Base-by-base conservation (phyloP, 257 asterid genomes). In the Leonotis leonurus region DNA sequence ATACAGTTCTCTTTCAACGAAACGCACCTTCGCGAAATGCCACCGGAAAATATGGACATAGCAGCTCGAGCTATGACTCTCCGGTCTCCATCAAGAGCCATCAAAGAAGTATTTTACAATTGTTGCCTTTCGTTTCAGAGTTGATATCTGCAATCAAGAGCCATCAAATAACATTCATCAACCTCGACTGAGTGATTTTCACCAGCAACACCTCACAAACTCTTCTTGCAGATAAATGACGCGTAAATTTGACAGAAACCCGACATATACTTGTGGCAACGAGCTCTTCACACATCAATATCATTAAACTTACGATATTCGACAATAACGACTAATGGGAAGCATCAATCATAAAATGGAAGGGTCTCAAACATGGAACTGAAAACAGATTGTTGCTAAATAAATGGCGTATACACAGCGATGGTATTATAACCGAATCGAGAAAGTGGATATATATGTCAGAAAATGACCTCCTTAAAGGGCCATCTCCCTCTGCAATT, bases 401-500 rank as follows among this genome's bases (percentile, higher is more conserved):
- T n/a, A n/a, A n/a, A n/a, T n/a, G n/a, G n/a, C n/a, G n/a, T n/a
- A n/a, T n/a, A n/a, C n/a, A n/a, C n/a, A n/a, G n/a, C n/a, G n/a
- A n/a, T n/a, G n/a, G n/a, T n/a, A n/a, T 54, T 36, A 30, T 43
- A 43, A 45, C 12, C 32, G 44, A 27, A 32, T 41, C 20, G 39
- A 55, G 25, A 67, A 57, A 43, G 10, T 16, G 49, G 49, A 64
- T 46, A 17, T 44, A 68, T 6, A 49, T 61, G 39, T 25, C 52
- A 61, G 73, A 32, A 59, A 49, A 33, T 60, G 39, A 78, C 89
- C 94, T 57, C 70, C 71, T 80, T 62, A 86, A 73, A 86, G 95
- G 21, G 95, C 95, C 95, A 87, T 87, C 75, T 87, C 95, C 59
- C 90, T 83, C 80, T 87, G 95, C 81, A 87, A 69, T 58, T 81